Base-by-base conservation (phyloP, 2,329 filamentous ascomycete species). In the Arthrobotrys sphaeroides region DNA sequence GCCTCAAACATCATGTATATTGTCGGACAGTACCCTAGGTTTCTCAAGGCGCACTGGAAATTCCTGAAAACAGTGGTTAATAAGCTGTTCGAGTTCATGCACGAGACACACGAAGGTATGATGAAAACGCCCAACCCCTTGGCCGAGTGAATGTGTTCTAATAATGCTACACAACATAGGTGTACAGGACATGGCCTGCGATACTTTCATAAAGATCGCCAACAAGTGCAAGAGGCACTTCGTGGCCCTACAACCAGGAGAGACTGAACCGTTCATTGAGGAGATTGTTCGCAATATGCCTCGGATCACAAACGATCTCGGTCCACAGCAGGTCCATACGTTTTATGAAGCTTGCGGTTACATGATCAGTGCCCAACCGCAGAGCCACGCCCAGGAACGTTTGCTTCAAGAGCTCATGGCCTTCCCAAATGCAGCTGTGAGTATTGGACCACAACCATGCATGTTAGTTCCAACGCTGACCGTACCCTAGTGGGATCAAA, bases 1-100 rank as follows among this genome's bases (percentile, higher is more conserved):
- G 95, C 95, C 77, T 97, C 93, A 84, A 99, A 99, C 84, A 99
- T 99, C 81, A 99, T 99, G 95, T 99, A 99, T 83, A 99, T 99
- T 84, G 95, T 99, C 77, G 95, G 95, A 73, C 95, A 99, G 82
- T 99, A 99, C 82, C 95, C 95, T 38, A 92, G 95, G 18, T 99
- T 99, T 85, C 85, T 99, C 80, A 99, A 99, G 85, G 95, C 95
- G 0, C 95, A 99, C 83, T 99, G 95, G 95, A 99, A 99, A 83
- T 99, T 99, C 84, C 86, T 99, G 68, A 99, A 99, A 89, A 99
- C 95, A 1, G 95, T 99, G 16, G 95, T 99, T 81, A 99, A 99
- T 85, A 99, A 99, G 85, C 88, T 99, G 3, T 99, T 99, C 81
- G 95, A 99, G 84, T 99, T 99, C 82, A 99, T 99, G 95, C 95